Base-by-base conservation (phyloP, 352 stramenopile species). In the Aphanomyces cochlioides region DNA sequence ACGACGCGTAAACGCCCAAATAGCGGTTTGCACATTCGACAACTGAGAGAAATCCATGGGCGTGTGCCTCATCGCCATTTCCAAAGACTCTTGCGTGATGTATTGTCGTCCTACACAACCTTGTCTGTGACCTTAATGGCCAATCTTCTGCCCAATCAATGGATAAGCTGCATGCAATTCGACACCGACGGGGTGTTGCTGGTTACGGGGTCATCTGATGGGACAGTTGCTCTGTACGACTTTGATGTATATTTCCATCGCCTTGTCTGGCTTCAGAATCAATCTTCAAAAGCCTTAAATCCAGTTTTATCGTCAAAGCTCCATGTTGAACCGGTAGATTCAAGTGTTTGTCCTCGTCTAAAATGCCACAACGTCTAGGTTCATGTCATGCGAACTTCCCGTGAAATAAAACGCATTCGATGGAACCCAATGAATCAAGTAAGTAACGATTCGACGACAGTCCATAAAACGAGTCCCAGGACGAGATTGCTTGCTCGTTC, bases 341-440 rank as follows among this genome's bases (percentile, higher is more conserved):
- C 13, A 28, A 28, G 28, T 28, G 28, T 28, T 28, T 28, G 0
- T 28, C 28, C 28, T 54, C 37, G 48, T 57, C 53, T 72, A 19
- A 47, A 19, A 13, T 67, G 56, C 21, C 8, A 38, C 65, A 2
- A 21, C 19, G 28, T 28, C 2, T 63, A 90, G 84, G 86, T 93
- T 17, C 85, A 93, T 69, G 86, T 82, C 3, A 90, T 93, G 39
- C 86, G 82, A 56, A 89, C 83, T 13, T 69, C 75, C 2, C 83
- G 81, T 59, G 84, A 91, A 69, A 75, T 93, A 19, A 82, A 87
- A 66, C 76, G 82, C 41, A 88, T 93, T 72, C 80, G 81, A 6
- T 93, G 85, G 85, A 92, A 93, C 41, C 84, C 85, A 4, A 69
- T 74, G 3, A 88, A 92, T 37, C 75, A 91, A 74, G 85, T 89